Conservation (phyloP, 306 rosid genomes). For the Sphenostylis stenocarpa region DNA sequence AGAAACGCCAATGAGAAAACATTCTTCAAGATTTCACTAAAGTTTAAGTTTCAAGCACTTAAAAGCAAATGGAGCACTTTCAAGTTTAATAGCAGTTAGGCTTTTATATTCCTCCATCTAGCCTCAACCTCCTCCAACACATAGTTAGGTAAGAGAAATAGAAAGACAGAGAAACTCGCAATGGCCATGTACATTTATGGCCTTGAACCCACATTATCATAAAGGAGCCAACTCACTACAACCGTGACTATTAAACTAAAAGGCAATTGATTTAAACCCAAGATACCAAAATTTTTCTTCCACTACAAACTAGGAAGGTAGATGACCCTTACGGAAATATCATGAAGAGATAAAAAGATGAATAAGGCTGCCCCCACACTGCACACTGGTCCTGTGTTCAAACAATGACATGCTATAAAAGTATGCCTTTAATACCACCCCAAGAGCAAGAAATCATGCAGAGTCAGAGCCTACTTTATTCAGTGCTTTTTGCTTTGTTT, state of each 20-base stretch:
- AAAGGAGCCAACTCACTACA: slow-evolving; percentile 43
- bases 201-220: slow-evolving; percentile 32
- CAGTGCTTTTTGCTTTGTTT: slow-evolving; percentile 40
- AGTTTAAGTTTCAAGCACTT: background rate
- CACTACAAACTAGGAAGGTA: slow-evolving; percentile 38
- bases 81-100: slow-evolving; percentile 28
- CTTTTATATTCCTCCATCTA: slow-evolving; percentile 25
- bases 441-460: slow-evolving; percentile 35
- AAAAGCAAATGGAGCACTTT: slow-evolving; percentile 28
- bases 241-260: slow-evolving; percentile 45
- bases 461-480: slow-evolving; percentile 37
- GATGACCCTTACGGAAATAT: slow-evolving; percentile 20
- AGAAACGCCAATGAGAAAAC: slow-evolving; percentile 10
- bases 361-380: slow-evolving; percentile 35
- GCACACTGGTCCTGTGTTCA: slow-evolving; percentile 38
- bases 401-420: slow-evolving; percentile 47
- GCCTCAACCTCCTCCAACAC: slow-evolving; percentile 17
- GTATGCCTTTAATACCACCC: slow-evolving; percentile 40
- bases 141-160: slow-evolving; percentile 34
- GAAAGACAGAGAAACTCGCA: slow-evolving; percentile 29
- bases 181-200: slow-evolving; percentile 25
- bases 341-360: background rate
- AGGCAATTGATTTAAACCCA: slow-evolving; percentile 38
- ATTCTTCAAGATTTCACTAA: slow-evolving; percentile 4
- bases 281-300: slow-evolving; percentile 36